A percentile compares a stretch with the other conserved stretches of the same genome.
These are phyloP conservation scores for Cyclaneusma minus DNA, from an alignment of 2,329 filamentous ascomycete species.

Conservation along the genomic window DNA sequence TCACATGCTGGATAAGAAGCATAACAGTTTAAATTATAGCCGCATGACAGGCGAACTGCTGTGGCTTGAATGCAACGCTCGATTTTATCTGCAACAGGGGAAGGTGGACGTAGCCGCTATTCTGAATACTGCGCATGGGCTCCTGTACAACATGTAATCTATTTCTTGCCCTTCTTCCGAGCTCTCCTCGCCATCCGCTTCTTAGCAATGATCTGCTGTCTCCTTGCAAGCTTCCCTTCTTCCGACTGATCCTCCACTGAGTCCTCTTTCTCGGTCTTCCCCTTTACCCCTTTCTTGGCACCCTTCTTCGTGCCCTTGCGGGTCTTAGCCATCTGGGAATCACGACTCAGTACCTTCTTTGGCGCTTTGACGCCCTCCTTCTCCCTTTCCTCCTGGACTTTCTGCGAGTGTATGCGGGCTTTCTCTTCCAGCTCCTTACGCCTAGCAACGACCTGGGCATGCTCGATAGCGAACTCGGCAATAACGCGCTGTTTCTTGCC, in stretches of 20 bases:
- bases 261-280: not conserved
- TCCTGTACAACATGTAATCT: no score
- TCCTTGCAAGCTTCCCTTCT: slow-evolving; percentile 39
- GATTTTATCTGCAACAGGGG: no score
- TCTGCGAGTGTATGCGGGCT: slow-evolving; percentile 24
- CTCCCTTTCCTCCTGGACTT: slow-evolving; percentile 18
- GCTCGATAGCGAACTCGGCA: slow-evolving; percentile 96
- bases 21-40: no score
- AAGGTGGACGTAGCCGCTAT: no score
- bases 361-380: slow-evolving; percentile 15
- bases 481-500: slow-evolving; percentile 83
- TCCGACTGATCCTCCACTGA: no score
- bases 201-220: slow-evolving; percentile 69
- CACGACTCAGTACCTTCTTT: slow-evolving; percentile 17
- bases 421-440: slow-evolving; percentile 49
- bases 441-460: slow-evolving; percentile 83
- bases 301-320: slow-evolving; percentile 18
- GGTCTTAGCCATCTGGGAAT: slow-evolving; percentile 19
- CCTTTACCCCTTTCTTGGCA: slow-evolving; percentile 6
- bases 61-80: no score
- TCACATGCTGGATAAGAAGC: no score
- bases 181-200: slow-evolving; percentile 67
- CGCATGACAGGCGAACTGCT: no score
- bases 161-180: slow-evolving; percentile 10
- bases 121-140: no score